Percentiles rank a stretch among this genome's conserved stretches.
phyloP scores from a whole-genome alignment of 441 rosid species.

The Populus hybrid region DNA sequence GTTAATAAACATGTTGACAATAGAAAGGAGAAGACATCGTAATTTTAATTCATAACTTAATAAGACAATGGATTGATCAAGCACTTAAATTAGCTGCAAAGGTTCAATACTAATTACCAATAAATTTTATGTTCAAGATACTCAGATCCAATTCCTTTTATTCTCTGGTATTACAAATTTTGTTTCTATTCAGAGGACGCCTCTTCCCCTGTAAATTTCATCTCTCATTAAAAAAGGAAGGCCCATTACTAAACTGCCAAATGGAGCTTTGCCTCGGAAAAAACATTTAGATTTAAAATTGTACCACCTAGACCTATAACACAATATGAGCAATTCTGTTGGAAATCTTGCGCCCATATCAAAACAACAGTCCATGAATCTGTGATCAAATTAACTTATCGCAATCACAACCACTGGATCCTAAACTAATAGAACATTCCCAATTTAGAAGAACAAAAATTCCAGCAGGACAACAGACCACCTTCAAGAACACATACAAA shows the following conservation, averaged over 20 bases:
- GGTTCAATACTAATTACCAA: not conserved
- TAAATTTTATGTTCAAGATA: too few relatives aligned
- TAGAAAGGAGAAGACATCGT: not conserved
- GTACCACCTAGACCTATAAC: not conserved
- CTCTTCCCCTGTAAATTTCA: too few relatives aligned
- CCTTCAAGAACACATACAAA: not conserved
- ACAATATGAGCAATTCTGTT: not conserved
- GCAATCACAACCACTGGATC: not conserved
- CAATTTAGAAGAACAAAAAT: not conserved
- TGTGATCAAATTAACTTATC: not conserved
- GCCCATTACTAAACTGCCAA: not conserved
- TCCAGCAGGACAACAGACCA: not conserved
- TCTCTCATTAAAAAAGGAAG: too few relatives aligned
- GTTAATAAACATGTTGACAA: not conserved
- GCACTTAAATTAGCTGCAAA: not conserved
- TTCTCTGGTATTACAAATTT: too few relatives aligned
- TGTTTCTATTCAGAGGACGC: too few relatives aligned
- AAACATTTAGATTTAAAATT: not conserved
- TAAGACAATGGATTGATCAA: not conserved
- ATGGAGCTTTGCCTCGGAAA: not conserved
- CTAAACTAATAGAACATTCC: not conserved
- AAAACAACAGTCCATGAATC: not conserved
- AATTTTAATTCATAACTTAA: not conserved
- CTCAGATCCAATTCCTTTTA: too few relatives aligned
- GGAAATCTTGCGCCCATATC: not conserved